phyloP scores from a whole-genome alignment of 202 grass and related monocot species.

The Panicum virgatum region DNA sequence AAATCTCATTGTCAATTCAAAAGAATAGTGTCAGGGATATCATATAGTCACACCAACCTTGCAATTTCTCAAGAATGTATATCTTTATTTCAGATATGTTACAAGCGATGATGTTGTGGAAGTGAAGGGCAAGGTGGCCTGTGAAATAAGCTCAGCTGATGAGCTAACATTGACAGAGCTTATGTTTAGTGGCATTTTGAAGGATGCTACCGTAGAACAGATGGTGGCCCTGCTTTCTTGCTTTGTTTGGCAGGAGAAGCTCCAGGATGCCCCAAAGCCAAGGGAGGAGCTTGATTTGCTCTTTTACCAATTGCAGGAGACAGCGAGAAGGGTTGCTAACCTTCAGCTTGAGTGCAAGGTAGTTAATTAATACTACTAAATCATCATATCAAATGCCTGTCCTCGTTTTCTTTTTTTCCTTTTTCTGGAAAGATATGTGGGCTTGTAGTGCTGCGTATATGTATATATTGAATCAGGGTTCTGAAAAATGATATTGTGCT shows the following conservation, averaged over 20 bases:
- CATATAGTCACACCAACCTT: not conserved
- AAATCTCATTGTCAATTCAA: not conserved
- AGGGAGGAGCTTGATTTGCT: slow-evolving; percentile 79
- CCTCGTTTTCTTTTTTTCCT: not conserved
- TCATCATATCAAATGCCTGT: not conserved
- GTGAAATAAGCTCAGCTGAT: slow-evolving; percentile 85
- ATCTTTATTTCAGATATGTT: slow-evolving; percentile 66
- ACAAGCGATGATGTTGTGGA: slow-evolving; percentile 88
- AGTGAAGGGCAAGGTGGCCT: slow-evolving; percentile 91
- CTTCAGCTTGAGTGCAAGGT: slow-evolving; percentile 98
- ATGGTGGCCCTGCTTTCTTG: slow-evolving; percentile 94
- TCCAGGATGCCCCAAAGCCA: slow-evolving; percentile 81
- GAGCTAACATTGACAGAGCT: slow-evolving; percentile 88
- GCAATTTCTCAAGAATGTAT: not conserved
- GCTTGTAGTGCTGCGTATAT: not conserved
- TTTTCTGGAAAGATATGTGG: not conserved
- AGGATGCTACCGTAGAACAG: slow-evolving; percentile 83
- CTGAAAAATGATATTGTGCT: slow-evolving; percentile 2
- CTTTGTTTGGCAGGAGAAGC: slow-evolving; percentile 97
- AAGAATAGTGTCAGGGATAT: not conserved
- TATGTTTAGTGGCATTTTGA: slow-evolving; percentile 86
- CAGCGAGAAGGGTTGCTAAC: slow-evolving; percentile 79
- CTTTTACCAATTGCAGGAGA: slow-evolving; percentile 90
- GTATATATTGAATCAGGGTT: slow-evolving; percentile 14
- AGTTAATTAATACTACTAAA: slow-evolving; percentile 29